Conservation (phyloP, 2,329 filamentous ascomycete species). For the Neofusicoccum ribis region DNA sequence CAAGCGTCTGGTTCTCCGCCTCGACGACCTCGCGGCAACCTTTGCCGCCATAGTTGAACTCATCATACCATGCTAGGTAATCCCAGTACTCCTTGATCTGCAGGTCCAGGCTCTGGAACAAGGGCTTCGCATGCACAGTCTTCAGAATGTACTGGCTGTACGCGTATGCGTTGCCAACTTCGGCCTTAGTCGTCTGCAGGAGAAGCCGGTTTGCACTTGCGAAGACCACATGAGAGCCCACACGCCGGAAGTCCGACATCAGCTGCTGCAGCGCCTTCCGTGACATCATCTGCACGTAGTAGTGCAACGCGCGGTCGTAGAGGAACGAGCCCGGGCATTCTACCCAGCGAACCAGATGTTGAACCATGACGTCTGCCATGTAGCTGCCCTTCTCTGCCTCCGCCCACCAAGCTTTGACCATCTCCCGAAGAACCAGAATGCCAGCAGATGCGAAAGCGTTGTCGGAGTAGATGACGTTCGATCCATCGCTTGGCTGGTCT, state of each 20-base stretch:
- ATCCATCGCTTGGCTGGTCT: slow-evolving; percentile 60
- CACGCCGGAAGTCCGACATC: slow-evolving; percentile 92
- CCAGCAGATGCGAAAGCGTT: slow-evolving; percentile 92
- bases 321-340: slow-evolving; percentile 91
- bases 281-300: slow-evolving; percentile 98
- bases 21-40: slow-evolving; percentile 80
- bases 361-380: slow-evolving; percentile 97
- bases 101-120: slow-evolving; percentile 96
- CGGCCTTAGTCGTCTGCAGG: slow-evolving; percentile 92
- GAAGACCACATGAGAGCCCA: slow-evolving; percentile 94
- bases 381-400: slow-evolving; percentile 86
- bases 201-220: slow-evolving; percentile 86
- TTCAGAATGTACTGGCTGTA: slow-evolving; percentile 98
- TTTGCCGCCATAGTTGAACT: slow-evolving; percentile 97
- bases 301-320: slow-evolving; percentile 90
- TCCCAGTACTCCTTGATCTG: slow-evolving; percentile 99
- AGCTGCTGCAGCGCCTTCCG: slow-evolving; percentile 95
- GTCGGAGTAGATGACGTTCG: slow-evolving; percentile 75
- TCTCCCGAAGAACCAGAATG: slow-evolving; percentile 86
- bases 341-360: slow-evolving; percentile 96
- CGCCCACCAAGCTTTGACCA: slow-evolving; percentile 98
- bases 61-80: slow-evolving; percentile 97
- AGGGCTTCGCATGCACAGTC: slow-evolving; percentile 89
- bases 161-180: slow-evolving; percentile 93
- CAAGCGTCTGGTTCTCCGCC: slow-evolving; percentile 74